Percentiles rank a stretch among this genome's conserved stretches.
phyloP scores from a whole-genome alignment of 352 stramenopile species.

The Pythium biforme region DNA sequence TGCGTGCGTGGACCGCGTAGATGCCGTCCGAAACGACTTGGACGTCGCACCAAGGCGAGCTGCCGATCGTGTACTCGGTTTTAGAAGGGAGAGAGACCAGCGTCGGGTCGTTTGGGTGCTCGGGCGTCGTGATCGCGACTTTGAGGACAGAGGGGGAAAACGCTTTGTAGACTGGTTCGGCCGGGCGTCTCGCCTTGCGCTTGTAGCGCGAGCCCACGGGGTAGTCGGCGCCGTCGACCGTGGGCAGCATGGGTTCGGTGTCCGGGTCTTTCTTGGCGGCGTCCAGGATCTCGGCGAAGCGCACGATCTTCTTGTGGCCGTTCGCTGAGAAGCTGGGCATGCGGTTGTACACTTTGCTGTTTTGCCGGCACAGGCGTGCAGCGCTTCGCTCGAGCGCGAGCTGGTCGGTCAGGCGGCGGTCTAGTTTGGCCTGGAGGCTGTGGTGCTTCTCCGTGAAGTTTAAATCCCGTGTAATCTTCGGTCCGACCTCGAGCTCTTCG shows the following conservation, averaged over 20 bases:
- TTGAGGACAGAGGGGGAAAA: slow-evolving; percentile 12
- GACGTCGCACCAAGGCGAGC: slow-evolving; percentile 54
- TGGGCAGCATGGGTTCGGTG: slow-evolving; percentile 19
- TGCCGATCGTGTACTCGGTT: slow-evolving; percentile 51
- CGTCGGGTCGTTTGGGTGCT: slow-evolving; percentile 18
- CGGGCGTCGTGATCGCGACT: slow-evolving; percentile 17
- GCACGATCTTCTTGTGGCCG: slow-evolving; percentile 20
- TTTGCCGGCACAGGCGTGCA: slow-evolving; percentile 7
- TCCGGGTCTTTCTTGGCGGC: slow-evolving; percentile 15
- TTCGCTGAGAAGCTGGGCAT: slow-evolving; percentile 17
- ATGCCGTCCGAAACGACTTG: slow-evolving; percentile 45
- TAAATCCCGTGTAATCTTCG: background rate
- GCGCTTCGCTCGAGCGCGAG: slow-evolving; percentile 11
- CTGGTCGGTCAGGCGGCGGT: slow-evolving; percentile 23
- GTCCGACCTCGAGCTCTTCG: slow-evolving; percentile 27
- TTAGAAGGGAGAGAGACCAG: slow-evolving; percentile 27
- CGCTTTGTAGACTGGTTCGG: slow-evolving; percentile 15
- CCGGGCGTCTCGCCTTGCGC: slow-evolving; percentile 31
- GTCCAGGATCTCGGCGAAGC: slow-evolving; percentile 23
- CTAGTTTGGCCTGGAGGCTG: slow-evolving; percentile 18
- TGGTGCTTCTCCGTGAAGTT: slow-evolving; percentile 1
- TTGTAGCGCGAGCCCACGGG: slow-evolving; percentile 50
- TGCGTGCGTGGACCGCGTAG: slow-evolving; percentile 54
- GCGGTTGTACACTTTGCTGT: slow-evolving; percentile 10
- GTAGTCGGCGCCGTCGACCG: slow-evolving; percentile 31